Evolutionary conservation across 177 flowering plant species (phyloP).

Genomic region (Vitis hybrid): DNA sequence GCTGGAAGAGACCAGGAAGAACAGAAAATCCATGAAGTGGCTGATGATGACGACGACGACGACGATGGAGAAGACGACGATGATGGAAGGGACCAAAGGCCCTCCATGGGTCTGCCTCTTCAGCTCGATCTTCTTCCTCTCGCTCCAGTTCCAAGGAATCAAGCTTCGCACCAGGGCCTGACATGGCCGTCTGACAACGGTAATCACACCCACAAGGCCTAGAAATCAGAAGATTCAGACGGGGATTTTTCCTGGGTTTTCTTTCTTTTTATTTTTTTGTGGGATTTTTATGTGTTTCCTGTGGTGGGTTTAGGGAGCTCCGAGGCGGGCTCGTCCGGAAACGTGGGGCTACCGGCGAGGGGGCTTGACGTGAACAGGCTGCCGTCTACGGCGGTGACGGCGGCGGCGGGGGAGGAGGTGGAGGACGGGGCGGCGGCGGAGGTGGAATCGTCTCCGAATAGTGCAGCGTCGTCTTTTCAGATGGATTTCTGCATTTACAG

Average conservation of each 20-base stretch:
- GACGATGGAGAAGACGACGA: conserved; percentile 1
- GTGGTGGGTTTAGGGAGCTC: conserved; percentile 9
- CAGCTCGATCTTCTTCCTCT: conserved; percentile 34
- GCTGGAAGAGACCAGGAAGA: neutral
- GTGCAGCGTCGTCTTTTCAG: conserved; percentile 22
- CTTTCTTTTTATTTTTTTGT: neutral
- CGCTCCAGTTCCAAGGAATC: conserved; percentile 20
- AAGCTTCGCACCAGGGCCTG: neutral
- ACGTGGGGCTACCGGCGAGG: neutral
- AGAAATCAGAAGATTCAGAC: neutral
- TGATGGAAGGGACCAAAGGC: neutral
- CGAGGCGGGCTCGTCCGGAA: conserved; percentile 11
- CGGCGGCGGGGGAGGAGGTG: conserved; percentile 11
- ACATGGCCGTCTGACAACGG: conserved; percentile 9
- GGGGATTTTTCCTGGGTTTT: neutral
- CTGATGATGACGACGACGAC: neutral
- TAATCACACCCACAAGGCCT: neutral
- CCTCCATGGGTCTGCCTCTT: neutral
- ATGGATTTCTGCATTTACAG: conserved; percentile 22
- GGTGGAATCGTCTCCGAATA: conserved; percentile 20
- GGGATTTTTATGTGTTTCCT: neutral
- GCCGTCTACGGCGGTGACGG: conserved; percentile 7
- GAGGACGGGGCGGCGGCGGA: conserved; percentile 12
- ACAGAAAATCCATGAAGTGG: neutral
- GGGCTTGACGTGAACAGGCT: conserved; percentile 21